These are phyloP conservation scores for Cyberlindnera veronae DNA, from an alignment of 805 yeast genomes.

Conservation along the genomic window DNA sequence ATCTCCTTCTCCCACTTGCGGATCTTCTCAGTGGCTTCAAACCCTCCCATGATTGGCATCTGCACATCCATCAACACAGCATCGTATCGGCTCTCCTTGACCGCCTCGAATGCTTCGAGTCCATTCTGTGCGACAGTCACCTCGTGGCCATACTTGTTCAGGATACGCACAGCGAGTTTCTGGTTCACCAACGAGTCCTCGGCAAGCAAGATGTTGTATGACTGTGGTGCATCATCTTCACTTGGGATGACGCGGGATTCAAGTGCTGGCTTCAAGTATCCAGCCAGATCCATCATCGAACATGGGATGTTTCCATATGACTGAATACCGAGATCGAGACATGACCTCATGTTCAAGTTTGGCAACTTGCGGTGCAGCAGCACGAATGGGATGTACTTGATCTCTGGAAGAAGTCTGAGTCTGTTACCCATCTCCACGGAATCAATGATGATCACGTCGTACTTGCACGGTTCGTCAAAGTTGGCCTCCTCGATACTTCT, in stretches of 20 bases:
- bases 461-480: slow-evolving; percentile 50
- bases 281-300: slow-evolving; percentile 74
- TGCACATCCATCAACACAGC: slow-evolving; percentile 91
- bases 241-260: slow-evolving; percentile 80
- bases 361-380: slow-evolving; percentile 73
- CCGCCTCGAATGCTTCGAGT: slow-evolving; percentile 74
- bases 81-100: slow-evolving; percentile 63
- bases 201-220: slow-evolving; percentile 72
- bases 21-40: slow-evolving; percentile 83
- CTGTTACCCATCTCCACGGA: slow-evolving; percentile 70
- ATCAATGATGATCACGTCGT: slow-evolving; percentile 84
- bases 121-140: slow-evolving; percentile 89
- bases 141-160: slow-evolving; percentile 81
- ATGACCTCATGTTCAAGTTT: slow-evolving; percentile 72
- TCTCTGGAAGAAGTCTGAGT: slow-evolving; percentile 65
- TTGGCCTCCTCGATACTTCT: slow-evolving; percentile 44
- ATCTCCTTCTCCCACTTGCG: slow-evolving; percentile 85
- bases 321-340: slow-evolving; percentile 82
- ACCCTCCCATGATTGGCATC: slow-evolving; percentile 95
- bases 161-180: slow-evolving; percentile 78
- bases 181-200: slow-evolving; percentile 88
- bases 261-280: slow-evolving; percentile 78
- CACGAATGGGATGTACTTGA: slow-evolving; percentile 83
- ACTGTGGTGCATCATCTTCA: slow-evolving; percentile 71
- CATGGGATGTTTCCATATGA: slow-evolving; percentile 90